These are phyloP conservation scores for Pseudocercospora crystallina DNA, from an alignment of 2,329 filamentous ascomycete genomes.

Conservation along the genomic window DNA sequence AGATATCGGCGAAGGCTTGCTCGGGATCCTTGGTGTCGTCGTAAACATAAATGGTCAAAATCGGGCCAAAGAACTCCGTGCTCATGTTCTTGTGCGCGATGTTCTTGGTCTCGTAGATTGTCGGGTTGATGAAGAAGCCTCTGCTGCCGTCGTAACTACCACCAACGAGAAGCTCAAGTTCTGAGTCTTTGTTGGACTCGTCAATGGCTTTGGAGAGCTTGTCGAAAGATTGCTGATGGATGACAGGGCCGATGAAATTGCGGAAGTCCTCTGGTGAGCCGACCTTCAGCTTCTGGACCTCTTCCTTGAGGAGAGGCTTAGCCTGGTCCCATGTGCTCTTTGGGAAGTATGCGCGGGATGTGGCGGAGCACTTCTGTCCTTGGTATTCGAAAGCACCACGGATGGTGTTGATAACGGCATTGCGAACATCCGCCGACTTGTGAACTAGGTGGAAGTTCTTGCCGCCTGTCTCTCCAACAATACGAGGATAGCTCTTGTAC, in stretches of 20 bases:
- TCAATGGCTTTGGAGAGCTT: slow-evolving; percentile 77
- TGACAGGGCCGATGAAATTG: slow-evolving; percentile 86
- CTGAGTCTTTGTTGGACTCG: slow-evolving; percentile 70
- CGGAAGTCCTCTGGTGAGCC: slow-evolving; percentile 68
- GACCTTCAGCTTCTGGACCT: slow-evolving; percentile 68
- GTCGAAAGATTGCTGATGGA: slow-evolving; percentile 78
- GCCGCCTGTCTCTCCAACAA: slow-evolving; percentile 87
- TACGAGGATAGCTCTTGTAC: slow-evolving; percentile 81
- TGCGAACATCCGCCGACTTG: slow-evolving; percentile 71
- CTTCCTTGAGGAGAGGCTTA: slow-evolving; percentile 63
- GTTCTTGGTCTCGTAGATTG: slow-evolving; percentile 74
- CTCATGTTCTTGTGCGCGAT: slow-evolving; percentile 71
- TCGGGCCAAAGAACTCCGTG: slow-evolving; percentile 79
- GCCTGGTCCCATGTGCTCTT: slow-evolving; percentile 73
- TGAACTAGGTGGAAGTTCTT: slow-evolving; percentile 93
- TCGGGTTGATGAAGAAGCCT: slow-evolving; percentile 82
- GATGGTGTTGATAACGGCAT: slow-evolving; percentile 78
- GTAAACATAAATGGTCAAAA: slow-evolving; percentile 75
- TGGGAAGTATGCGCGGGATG: slow-evolving; percentile 76
- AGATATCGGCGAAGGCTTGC: slow-evolving; percentile 59
- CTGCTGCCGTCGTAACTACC: slow-evolving; percentile 74
- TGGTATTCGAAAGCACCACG: slow-evolving; percentile 89
- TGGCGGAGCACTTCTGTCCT: slow-evolving; percentile 88
- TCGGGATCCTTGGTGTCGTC: slow-evolving; percentile 56
- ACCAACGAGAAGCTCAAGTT: slow-evolving; percentile 71